Conservation (phyloP, 352 stramenopile genomes). For the Blastocystis sp. region DNA sequence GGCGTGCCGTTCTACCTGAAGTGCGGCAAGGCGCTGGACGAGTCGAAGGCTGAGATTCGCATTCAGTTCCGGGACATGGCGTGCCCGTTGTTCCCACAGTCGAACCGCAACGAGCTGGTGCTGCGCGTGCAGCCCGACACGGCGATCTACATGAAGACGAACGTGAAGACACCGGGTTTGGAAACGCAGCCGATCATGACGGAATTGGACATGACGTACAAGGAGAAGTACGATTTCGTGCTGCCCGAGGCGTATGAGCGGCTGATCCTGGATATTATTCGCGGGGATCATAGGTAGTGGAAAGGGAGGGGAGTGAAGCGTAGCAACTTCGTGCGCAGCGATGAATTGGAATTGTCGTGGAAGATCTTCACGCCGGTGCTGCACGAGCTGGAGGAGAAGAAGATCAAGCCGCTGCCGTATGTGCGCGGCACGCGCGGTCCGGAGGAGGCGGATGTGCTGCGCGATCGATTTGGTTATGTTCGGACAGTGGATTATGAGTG, state of each 20-base stretch:
- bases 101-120: slow-evolving; percentile 89
- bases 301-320: neutral
- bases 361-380: slow-evolving; percentile 96
- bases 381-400: slow-evolving; percentile 78
- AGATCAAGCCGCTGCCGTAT: slow-evolving; percentile 86
- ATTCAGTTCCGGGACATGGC: slow-evolving; percentile 91
- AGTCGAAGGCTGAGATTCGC: slow-evolving; percentile 92
- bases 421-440: slow-evolving; percentile 86
- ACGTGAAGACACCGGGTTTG: slow-evolving; percentile 73
- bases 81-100: slow-evolving; percentile 78
- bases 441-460: slow-evolving; percentile 79
- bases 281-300: slow-evolving; percentile 84
- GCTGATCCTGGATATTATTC: slow-evolving; percentile 92
- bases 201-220: slow-evolving; percentile 93
- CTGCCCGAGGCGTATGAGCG: slow-evolving; percentile 94
- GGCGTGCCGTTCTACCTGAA: slow-evolving; percentile 98
- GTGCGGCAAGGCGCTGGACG: slow-evolving; percentile 92
- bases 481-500: slow-evolving; percentile 60
- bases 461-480: slow-evolving; percentile 49
- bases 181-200: slow-evolving; percentile 83
- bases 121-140: slow-evolving; percentile 92
- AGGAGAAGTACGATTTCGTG: slow-evolving; percentile 79
- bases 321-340: slow-evolving; percentile 87
- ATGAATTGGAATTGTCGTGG: slow-evolving; percentile 91
- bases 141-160: slow-evolving; percentile 88